Conservation (phyloP, 441 rosid species). For the Corymbia calophylla region DNA sequence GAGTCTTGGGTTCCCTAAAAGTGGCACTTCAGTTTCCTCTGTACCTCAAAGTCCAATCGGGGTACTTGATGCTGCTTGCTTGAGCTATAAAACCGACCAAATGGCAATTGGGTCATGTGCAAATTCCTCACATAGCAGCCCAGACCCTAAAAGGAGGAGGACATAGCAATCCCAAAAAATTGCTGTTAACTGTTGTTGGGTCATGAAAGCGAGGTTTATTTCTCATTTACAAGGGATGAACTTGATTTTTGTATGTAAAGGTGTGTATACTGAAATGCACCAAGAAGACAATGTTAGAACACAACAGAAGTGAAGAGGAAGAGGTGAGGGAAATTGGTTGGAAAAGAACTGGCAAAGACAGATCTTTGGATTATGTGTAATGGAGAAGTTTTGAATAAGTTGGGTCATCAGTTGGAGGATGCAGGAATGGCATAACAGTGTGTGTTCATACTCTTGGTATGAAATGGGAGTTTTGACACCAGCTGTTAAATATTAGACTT, state of each 20-base stretch:
- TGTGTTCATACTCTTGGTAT: conserved; percentile 25
- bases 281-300: background rate
- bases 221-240: background rate
- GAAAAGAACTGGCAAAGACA: background rate
- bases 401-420: conserved; percentile 18
- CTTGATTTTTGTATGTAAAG: conserved; percentile 6
- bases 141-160: conserved; percentile 43
- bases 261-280: conserved; percentile 16
- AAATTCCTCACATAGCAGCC: conserved; percentile 29
- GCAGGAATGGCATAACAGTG: conserved; percentile 1
- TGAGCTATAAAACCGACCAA: conserved; percentile 57
- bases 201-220: background rate
- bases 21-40: conserved; percentile 10
- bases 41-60: conserved; percentile 66
- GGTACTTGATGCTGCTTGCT: conserved; percentile 62
- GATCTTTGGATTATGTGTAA: background rate
- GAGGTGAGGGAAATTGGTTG: background rate
- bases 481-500: conserved; percentile 52
- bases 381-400: conserved; percentile 8
- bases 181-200: background rate
- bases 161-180: conserved; percentile 32
- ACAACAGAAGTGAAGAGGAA: background rate
- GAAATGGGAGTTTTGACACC: conserved; percentile 9
- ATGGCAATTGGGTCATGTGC: conserved; percentile 32
- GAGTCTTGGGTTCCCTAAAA: conserved; percentile 17